Base-by-base conservation (phyloP, 2,329 filamentous ascomycete species). In the Claviceps pazoutovae region DNA sequence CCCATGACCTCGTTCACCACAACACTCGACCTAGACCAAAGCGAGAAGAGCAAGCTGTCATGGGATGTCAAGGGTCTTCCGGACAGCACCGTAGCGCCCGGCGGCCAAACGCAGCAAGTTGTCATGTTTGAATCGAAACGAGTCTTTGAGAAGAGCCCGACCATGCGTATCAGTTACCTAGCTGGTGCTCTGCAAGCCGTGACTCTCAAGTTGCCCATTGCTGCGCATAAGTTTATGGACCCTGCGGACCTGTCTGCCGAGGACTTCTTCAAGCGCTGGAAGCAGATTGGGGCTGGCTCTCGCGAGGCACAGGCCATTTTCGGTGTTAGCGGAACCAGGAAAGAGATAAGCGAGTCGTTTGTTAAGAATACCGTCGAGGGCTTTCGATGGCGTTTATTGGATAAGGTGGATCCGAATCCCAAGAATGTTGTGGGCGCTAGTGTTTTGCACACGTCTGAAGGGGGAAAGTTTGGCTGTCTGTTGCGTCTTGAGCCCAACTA, bases 201-300 rank as follows among this genome's bases (percentile, higher is more conserved):
- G 41, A 98, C 93, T 0, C 73, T 98, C 42, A 91, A 94, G 66
- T 75, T 98, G 4, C 93, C 93, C 0, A 79, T 98, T 4, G 74
- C 87, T 0, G 79, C 91, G 51, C 91, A 97, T 69, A 95, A 96
- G 66, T 98, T 95, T 64, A 96, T 97, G 89, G 90, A 96, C 56
- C 81, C 87, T 0, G 90, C 93, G 0, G 84, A 93, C 52, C 74
- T 98, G 41, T 80, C 80, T 6, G 82, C 84, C 0, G 93, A 98
- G 50, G 93, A 98, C 64, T 98, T 97, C 70, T 98, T 98, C 79
- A 96, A 94, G 74, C 78, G 94, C 49, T 98, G 93, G 93, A 94
- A 95, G 74, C 93, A 98, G 70, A 97, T 98, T 60, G 93, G 93
- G 13, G 88, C 86, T 5, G 80, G 81, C 1, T 84, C 90, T 1